Evolutionary conservation across 2,329 filamentous ascomycete genomes (phyloP), one percentile per base, ranked within the genome.

Genomic region (Penicillium sp.): DNA sequence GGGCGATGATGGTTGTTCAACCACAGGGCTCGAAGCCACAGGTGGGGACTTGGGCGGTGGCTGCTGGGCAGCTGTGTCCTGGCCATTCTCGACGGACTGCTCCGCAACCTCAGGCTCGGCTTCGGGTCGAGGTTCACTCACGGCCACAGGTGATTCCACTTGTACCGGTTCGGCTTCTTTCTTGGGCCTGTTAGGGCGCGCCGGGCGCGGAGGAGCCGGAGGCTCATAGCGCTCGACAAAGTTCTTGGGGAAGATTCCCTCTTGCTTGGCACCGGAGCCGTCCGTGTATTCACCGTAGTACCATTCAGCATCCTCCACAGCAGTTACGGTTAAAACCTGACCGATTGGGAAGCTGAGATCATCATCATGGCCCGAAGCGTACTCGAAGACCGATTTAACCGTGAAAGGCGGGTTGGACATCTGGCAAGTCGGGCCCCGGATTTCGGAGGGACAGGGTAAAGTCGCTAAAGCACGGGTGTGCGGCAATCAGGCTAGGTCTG

Each of bases 181-280:
- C 74, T 85, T 90, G 42, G 79, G 72, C 56, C 87, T 84, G 47
- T 69, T 72, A 13, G 81, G 76, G 61, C 93, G 83, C 53, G 81
- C 79, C 47, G 93, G 93, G 49, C 93, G 83, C 50, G 90, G 89
- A 50, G 93, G 93, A 54, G 91, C 86, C 46, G 84, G 86, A 29
- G 93, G 93, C 68, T 97, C 91, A 70, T 89, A 94, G 72, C 85
- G 89, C 71, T 98, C 93, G 63, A 98, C 93, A 66, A 98, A 98
- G 73, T 97, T 98, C 67, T 86, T 85, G 42, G 89, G 91, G 69
- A 96, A 97, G 60, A 96, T 86, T 57, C 91, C 91, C 64, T 90
- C 84, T 65, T 84, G 80, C 69, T 85, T 89, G 53, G 69, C 72
- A 46, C 93, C 93, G 42, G 77, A 71, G 50, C 82, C 81, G 69